phyloP scores from a whole-genome alignment of 2,329 filamentous ascomycete genomes.

The Phialophora expanda region DNA sequence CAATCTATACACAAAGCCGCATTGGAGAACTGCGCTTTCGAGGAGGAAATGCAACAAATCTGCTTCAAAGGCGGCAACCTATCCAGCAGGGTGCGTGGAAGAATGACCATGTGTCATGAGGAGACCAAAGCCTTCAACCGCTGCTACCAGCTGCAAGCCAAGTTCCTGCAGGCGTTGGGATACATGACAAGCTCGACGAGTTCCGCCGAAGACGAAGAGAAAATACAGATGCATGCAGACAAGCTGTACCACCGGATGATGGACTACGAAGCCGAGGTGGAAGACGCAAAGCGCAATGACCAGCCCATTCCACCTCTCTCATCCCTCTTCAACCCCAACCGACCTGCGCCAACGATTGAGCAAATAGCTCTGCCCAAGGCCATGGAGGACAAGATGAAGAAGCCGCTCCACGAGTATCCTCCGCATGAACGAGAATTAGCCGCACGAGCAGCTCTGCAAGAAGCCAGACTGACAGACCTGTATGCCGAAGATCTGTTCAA shows the following conservation, averaged over 20 bases:
- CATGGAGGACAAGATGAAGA: conserved; percentile 39
- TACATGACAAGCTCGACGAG: conserved; percentile 68
- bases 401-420: conserved; percentile 49
- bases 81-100: conserved; percentile 58
- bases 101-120: conserved; percentile 76
- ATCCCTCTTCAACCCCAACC: conserved; percentile 51
- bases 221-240: conserved; percentile 96
- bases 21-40: conserved; percentile 89
- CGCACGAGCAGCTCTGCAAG: conserved; percentile 39
- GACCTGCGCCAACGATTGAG: conserved; percentile 45
- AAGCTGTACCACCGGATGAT: conserved; percentile 86
- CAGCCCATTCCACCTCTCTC: conserved; percentile 50
- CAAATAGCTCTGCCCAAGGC: conserved; percentile 35
- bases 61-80: conserved; percentile 79
- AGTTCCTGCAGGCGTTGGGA: conserved; percentile 87
- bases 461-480: conserved; percentile 37
- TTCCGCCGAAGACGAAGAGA: conserved; percentile 74
- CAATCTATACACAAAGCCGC: conserved; percentile 78
- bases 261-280: conserved; percentile 75
- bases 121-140: conserved; percentile 79
- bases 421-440: conserved; percentile 55
- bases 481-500: conserved; percentile 38
- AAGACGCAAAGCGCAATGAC: conserved; percentile 58
- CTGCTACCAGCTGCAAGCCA: conserved; percentile 87
- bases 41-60: conserved; percentile 79